Evolutionary conservation across 495 filamentous ascomycete species (phyloP).

Genomic region (Podospora pseudopauciseta): DNA sequence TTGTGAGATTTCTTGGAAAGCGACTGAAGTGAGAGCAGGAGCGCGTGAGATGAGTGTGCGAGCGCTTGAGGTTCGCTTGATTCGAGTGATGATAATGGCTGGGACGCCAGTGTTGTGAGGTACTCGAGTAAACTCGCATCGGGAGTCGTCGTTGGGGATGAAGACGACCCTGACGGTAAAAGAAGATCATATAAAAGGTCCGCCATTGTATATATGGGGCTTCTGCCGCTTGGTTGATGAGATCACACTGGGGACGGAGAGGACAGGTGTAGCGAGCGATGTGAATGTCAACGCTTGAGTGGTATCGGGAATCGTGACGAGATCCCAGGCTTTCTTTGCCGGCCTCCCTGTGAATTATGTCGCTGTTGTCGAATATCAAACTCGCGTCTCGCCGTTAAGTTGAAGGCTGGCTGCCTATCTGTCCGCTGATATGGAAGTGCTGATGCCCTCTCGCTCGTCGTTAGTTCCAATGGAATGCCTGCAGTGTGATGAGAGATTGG

Average conservation of each 20-base stretch:
- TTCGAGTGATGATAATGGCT: constrained; percentile 68
- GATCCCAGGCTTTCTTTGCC: background rate
- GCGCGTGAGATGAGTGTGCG: constrained; percentile 72
- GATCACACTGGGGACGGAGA: background rate
- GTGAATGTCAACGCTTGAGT: background rate
- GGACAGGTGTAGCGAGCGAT: background rate
- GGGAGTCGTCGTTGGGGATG: constrained; percentile 31
- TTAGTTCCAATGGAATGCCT: background rate
- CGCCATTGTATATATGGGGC: constrained; percentile 23
- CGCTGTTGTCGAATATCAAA: background rate
- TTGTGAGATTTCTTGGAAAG: constrained; percentile 92
- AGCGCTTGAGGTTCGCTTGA: constrained; percentile 76
- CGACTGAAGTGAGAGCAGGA: constrained; percentile 80
- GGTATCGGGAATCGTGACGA: background rate
- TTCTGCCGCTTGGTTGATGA: background rate
- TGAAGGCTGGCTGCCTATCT: too few species aligned
- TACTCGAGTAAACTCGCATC: constrained; percentile 77
- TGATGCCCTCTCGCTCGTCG: too few species aligned
- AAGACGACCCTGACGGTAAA: constrained; percentile 18
- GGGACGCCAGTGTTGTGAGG: constrained; percentile 73
- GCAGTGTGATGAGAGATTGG: background rate
- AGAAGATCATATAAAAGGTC: constrained; percentile 36
- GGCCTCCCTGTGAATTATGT: background rate
- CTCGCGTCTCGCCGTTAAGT: background rate
- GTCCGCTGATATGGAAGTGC: too few species aligned